These are phyloP conservation scores for Quercus tomentella DNA, from an alignment of 331 rosid genomes.

Conservation along the genomic window DNA sequence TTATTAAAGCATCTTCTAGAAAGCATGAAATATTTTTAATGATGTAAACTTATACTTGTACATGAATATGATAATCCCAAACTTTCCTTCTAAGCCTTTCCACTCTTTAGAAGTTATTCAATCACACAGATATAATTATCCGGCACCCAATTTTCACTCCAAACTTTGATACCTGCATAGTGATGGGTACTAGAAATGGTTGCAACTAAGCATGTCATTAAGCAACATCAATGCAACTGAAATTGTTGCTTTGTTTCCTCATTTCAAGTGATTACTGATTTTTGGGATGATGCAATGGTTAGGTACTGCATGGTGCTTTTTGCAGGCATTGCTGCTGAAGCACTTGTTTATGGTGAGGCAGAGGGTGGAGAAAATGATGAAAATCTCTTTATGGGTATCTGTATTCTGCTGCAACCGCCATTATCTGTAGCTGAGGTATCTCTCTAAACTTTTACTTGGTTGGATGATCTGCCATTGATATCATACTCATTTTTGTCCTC, in stretches of 20 bases:
- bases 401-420: slow-evolving; percentile 81
- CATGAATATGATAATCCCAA: neutral
- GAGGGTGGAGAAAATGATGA: slow-evolving; percentile 99
- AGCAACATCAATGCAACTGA: neutral
- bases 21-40: neutral
- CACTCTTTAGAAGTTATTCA: neutral
- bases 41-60: too few relatives aligned
- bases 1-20: neutral
- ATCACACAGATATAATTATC: neutral
- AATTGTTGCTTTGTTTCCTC: neutral
- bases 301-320: slow-evolving; percentile 99
- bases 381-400: slow-evolving; percentile 72
- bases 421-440: slow-evolving; percentile 70
- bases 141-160: neutral
- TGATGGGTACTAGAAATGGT: neutral
- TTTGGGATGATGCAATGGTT: slow-evolving; percentile 21
- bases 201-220: neutral
- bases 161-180: neutral
- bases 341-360: slow-evolving; percentile 88
- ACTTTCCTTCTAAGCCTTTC: neutral
- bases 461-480: neutral
- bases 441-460: slow-evolving; percentile 14
- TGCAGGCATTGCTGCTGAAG: slow-evolving; percentile 96
- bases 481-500: slow-evolving; percentile 5
- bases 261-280: slow-evolving; percentile 17